Percentiles rank a stretch among this genome's conserved stretches.
Conservation (phyloP, 2,329 filamentous ascomycete species). For the Aspergillus sp. region DNA sequence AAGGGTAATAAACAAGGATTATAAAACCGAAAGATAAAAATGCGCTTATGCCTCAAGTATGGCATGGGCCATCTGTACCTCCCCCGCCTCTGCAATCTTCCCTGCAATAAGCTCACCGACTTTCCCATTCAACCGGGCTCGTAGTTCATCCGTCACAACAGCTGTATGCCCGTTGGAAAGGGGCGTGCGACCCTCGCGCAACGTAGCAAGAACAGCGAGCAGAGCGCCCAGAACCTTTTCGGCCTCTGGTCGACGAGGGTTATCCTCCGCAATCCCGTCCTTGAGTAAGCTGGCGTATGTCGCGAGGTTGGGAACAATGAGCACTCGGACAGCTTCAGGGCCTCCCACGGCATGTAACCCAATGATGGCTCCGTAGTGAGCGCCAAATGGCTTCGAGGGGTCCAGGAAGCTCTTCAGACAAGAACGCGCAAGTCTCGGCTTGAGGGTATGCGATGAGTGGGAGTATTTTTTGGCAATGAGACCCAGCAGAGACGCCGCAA, state of each 20-base stretch:
- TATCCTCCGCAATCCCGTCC: conserved; percentile 48
- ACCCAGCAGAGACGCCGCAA: conserved; percentile 76
- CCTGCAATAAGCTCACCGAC: conserved; percentile 39
- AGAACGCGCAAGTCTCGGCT: conserved; percentile 83
- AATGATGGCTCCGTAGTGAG: conserved; percentile 83
- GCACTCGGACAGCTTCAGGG: conserved; percentile 56
- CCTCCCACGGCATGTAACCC: conserved; percentile 76
- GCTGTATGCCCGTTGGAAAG: conserved; percentile 37
- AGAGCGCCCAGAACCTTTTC: conserved; percentile 57
- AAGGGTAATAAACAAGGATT: no score
- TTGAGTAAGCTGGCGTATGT: conserved; percentile 59
- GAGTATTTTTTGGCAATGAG: conserved; percentile 78
- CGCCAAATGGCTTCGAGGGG: conserved; percentile 72
- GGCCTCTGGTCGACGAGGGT: conserved; percentile 53
- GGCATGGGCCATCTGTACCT: conserved; percentile 35
- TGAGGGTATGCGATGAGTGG: conserved; percentile 72
- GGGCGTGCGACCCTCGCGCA: conserved; percentile 45
- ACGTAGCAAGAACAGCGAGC: conserved; percentile 49
- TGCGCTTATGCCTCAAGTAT: conserved; percentile 26
- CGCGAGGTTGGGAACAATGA: conserved; percentile 63
- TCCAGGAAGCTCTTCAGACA: conserved; percentile 91
- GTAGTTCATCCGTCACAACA: conserved; percentile 33
- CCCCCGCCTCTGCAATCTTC: conserved; percentile 37
- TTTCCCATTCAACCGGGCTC: conserved; percentile 31
- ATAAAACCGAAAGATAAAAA: no score